These are phyloP conservation scores for Microdochium bolleyi DNA, from an alignment of 2,329 filamentous ascomycete species.

Conservation along the genomic window DNA sequence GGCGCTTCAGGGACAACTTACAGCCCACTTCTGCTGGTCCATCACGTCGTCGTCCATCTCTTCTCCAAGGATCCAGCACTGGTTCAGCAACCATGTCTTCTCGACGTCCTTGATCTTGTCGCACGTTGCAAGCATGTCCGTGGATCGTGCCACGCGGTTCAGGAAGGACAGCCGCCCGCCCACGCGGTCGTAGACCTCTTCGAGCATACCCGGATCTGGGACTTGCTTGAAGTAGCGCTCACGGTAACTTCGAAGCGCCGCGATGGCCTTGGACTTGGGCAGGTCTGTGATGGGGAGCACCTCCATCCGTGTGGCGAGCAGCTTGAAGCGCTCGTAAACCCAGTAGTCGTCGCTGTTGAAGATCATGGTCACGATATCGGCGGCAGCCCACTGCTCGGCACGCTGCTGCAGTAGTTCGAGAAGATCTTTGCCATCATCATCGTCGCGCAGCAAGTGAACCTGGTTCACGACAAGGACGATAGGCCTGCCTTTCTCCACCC, in stretches of 20 bases:
- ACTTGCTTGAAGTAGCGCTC: conserved; percentile 64
- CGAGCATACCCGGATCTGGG: conserved; percentile 46
- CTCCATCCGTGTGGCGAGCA: conserved; percentile 89
- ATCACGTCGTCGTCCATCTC: conserved; percentile 96
- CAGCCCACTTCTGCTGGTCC: conserved; percentile 94
- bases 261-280: conserved; percentile 67
- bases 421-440: conserved; percentile 87
- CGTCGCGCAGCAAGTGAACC: conserved; percentile 82
- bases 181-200: conserved; percentile 76
- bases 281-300: conserved; percentile 82
- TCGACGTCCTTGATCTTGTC: conserved; percentile 62
- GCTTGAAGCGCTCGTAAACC: conserved; percentile 93
- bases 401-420: conserved; percentile 92
- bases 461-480: conserved; percentile 93
- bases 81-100: conserved; percentile 73
- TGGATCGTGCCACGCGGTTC: conserved; percentile 80
- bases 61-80: conserved; percentile 67
- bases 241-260: conserved; percentile 74
- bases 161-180: conserved; percentile 85
- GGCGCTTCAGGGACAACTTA: conserved; percentile 34
- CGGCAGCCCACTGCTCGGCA: conserved; percentile 92
- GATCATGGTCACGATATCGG: conserved; percentile 82
- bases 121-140: conserved; percentile 73
- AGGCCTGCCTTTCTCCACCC: conserved; percentile 55
- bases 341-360: conserved; percentile 98